Evolutionary conservation across 2,329 filamentous ascomycete species (phyloP), one percentile per base, ranked within the genome.

Genomic region (Ceratocystis huliohia): DNA sequence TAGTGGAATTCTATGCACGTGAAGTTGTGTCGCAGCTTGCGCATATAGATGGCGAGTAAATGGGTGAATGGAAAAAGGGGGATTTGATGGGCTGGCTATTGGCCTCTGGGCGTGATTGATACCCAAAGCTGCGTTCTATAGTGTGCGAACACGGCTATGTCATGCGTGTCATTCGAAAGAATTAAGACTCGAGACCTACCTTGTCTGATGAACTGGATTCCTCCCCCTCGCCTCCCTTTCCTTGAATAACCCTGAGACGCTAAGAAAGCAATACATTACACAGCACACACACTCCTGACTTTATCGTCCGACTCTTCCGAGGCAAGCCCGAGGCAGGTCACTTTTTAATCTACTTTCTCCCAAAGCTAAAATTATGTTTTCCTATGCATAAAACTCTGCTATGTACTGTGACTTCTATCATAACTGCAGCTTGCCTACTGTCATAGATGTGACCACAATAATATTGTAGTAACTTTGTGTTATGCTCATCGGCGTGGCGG

Each of bases 1-100:
- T 99, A 13, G 94, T 99, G 17, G 93, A 97, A 73, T 99, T 97
- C 73, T 99, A 97, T 73, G 93, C 91, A 0, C 83, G 93, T 65
- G 94, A 99, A 74, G 87, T 96, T 17, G 84, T 96, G 20, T 63
- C 37, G 5, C n/a, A 37, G 30, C 28, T 59, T 30, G 56, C 56
- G 28, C 25, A 59, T 30, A 59, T 59, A 33, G 56, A 59, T 13
- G 56, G 28, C 28, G 56, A 59, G 25, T 59, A 30, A 59, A n/a
- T n/a, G 33, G 56, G 25, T 1, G 10, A 41, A 15, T 5, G 37
- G 13, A 41, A 41, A 41, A 41, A 10, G 1, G 37, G 37, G 33
- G 7, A 33, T 37, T 37, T 10, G 8, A 37, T 37, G 7, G 3
- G 10, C 10, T 37, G 3, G 10, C 10, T 37, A 10, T 41, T 41